Conservation (phyloP, 2,329 filamentous ascomycete species). For the Tolypocladium endophyticum region DNA sequence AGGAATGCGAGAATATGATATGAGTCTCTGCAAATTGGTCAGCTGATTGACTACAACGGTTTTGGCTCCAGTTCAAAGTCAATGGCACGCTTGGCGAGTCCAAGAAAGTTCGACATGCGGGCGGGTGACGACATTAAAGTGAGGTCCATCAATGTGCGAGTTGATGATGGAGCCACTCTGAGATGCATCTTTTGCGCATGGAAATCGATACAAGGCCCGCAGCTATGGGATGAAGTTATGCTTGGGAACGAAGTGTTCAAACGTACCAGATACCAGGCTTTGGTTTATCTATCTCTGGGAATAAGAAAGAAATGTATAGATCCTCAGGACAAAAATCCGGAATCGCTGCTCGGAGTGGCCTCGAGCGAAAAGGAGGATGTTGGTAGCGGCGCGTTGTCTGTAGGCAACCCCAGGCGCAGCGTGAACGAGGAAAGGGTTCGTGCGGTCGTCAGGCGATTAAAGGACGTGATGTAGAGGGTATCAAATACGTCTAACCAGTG, state of each 20-base stretch:
- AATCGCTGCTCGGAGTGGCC: neutral
- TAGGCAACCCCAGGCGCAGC: conserved; percentile 10
- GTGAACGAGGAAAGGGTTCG: conserved; percentile 9
- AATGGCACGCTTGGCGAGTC: neutral
- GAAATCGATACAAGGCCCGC: neutral
- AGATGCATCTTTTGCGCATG: neutral
- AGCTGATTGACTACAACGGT: neutral
- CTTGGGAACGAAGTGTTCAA: neutral
- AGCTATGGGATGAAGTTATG: neutral
- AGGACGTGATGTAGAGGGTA: conserved; percentile 10
- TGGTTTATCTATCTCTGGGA: conserved; percentile 15
- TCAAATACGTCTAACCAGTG: conserved; percentile 25
- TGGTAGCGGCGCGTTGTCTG: neutral
- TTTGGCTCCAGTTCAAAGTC: neutral
- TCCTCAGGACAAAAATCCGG: conserved; percentile 10
- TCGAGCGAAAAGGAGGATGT: neutral
- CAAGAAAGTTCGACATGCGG: neutral
- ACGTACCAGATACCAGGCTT: conserved; percentile 12
- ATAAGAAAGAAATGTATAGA: conserved; percentile 14
- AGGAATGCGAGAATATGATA: neutral
- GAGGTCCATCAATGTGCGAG: neutral
- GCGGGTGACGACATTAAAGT: neutral
- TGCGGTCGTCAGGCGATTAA: conserved; percentile 8
- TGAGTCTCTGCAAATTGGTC: neutral
- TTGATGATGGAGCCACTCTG: neutral